phyloP scores from a whole-genome alignment of 768 basidiomycete genomes.

The Psilocybe subaeruginosa region DNA sequence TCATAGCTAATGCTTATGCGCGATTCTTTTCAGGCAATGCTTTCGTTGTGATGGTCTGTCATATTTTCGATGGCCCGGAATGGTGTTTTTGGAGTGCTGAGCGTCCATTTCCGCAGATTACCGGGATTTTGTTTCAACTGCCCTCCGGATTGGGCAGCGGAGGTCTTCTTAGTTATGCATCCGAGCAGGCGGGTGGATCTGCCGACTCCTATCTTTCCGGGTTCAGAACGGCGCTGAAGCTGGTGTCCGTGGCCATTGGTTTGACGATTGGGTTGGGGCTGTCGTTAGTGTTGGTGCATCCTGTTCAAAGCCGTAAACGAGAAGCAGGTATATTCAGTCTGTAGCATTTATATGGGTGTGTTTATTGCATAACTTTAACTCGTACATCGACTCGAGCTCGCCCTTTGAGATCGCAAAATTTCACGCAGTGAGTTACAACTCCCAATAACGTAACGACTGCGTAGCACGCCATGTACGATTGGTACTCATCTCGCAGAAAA shows the following conservation, averaged over 20 bases:
- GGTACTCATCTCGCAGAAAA: too few relatives aligned
- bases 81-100: constrained; percentile 10
- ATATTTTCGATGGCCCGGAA: not conserved
- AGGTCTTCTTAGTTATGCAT: constrained; percentile 75
- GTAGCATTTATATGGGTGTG: constrained; percentile 23
- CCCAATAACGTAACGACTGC: too few relatives aligned
- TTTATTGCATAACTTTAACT: not conserved
- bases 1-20: constrained; percentile 78
- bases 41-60: constrained; percentile 78
- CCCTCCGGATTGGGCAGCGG: constrained; percentile 82
- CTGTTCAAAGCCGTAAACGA: constrained; percentile 57
- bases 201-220: constrained; percentile 64
- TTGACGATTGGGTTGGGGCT: constrained; percentile 82
- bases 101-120: constrained; percentile 42
- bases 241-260: constrained; percentile 78
- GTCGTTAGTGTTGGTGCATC: constrained; percentile 67
- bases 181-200: constrained; percentile 53
- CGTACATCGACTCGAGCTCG: not conserved
- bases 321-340: constrained; percentile 68
- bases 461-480: too few relatives aligned
- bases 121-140: constrained; percentile 83
- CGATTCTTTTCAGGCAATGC: constrained; percentile 74
- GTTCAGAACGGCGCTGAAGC: constrained; percentile 75
- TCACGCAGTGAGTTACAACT: too few relatives aligned
- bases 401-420: too few relatives aligned